Conservation (phyloP, 805 yeast genomes). For the Wickerhamiella spandovensis region DNA sequence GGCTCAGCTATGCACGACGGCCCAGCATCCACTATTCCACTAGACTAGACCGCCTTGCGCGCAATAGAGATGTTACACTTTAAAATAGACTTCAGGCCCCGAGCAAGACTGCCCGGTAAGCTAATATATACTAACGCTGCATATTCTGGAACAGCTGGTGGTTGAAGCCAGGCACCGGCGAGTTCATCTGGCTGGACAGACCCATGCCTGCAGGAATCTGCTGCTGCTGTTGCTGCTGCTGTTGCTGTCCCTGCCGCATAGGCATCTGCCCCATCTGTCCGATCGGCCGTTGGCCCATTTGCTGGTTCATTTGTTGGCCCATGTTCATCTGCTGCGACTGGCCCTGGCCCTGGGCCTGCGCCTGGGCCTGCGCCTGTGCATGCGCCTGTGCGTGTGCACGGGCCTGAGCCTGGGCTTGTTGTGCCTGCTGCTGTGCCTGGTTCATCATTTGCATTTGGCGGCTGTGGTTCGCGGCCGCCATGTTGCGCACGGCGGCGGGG, state of each 20-base stretch:
- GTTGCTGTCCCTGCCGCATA: slow-evolving; percentile 13
- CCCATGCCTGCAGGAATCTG: neutral
- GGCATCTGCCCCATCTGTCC: neutral
- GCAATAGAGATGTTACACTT: too few species aligned
- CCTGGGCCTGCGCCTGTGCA: slow-evolving; percentile 15
- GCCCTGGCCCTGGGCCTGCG: slow-evolving; percentile 7
- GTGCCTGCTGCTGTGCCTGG: slow-evolving; percentile 1
- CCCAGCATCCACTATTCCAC: too few species aligned
- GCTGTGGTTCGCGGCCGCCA: neutral
- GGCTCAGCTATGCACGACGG: too few species aligned
- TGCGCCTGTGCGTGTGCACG: neutral
- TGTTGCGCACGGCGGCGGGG: neutral
- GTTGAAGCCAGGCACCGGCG: neutral
- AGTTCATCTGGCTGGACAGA: neutral
- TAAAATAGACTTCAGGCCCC: too few species aligned
- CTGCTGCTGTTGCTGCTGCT: slow-evolving; percentile 22
- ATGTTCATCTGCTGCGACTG: neutral
- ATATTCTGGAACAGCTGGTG: neutral
- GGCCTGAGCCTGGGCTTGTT: neutral
- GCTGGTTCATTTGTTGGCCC: slow-evolving; percentile 2
- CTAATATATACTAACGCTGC: neutral
- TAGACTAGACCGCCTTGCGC: too few species aligned
- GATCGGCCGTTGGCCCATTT: neutral
- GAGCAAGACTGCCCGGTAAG: too few species aligned
- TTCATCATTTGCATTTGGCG: slow-evolving; percentile 2